Evolutionary conservation across 2,329 filamentous ascomycete species (phyloP).

Genomic region (Cercospora canescens): DNA sequence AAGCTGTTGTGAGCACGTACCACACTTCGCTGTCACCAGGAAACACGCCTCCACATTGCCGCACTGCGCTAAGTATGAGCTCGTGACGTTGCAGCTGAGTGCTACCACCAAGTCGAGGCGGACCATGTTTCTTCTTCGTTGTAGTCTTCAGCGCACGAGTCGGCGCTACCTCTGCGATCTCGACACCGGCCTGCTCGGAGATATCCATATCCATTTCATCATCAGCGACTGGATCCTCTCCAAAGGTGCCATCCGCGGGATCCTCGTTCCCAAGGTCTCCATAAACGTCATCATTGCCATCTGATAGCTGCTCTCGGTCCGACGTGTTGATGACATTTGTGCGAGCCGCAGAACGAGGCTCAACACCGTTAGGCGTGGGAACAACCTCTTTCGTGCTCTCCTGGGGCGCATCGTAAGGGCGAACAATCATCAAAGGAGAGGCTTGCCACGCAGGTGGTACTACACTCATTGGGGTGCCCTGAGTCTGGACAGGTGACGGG

Average conservation of each 20-base stretch:
- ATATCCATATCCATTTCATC: conserved; percentile 4
- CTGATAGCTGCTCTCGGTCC: not conserved
- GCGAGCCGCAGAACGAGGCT: not conserved
- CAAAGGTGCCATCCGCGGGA: not conserved
- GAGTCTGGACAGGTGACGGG: no score
- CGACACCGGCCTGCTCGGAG: not conserved
- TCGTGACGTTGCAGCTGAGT: conserved; percentile 41
- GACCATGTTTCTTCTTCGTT: conserved; percentile 5
- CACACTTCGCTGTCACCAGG: conserved; percentile 57
- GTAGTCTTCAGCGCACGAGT: not conserved
- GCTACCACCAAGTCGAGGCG: conserved; percentile 1
- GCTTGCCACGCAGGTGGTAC: not conserved
- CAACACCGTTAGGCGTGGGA: not conserved
- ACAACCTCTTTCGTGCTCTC: not conserved
- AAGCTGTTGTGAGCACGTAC: conserved; percentile 55
- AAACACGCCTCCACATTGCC: conserved; percentile 56
- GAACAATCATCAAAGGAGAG: not conserved
- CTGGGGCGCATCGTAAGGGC: not conserved
- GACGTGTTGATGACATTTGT: not conserved
- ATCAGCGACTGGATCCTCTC: not conserved
- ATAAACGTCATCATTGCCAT: not conserved
- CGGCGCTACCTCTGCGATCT: not conserved
- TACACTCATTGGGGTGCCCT: not conserved
- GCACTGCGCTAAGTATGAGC: conserved; percentile 57
- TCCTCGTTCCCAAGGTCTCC: not conserved